Percentiles rank a stretch among this genome's conserved stretches.
phyloP scores from a whole-genome alignment of 768 basidiomycete species.

The Gymnopilus dilepis region DNA sequence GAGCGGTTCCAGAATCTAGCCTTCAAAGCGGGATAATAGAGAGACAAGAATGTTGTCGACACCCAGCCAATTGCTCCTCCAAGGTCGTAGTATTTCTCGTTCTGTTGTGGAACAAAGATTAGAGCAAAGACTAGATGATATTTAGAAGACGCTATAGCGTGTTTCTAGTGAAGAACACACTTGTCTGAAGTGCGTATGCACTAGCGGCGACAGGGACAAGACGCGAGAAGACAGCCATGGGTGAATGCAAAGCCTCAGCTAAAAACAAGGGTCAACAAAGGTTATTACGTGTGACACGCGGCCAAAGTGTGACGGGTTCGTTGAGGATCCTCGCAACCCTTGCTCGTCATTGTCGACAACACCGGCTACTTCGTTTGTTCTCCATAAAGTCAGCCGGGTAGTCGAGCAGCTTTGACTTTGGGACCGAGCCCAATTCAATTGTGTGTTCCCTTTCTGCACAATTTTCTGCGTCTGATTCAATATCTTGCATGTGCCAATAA shows the following conservation, averaged over 20 bases:
- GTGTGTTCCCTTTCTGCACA: constrained; percentile 17
- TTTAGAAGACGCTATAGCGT: neutral
- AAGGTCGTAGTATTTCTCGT: constrained; percentile 72
- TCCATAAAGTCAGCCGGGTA: neutral
- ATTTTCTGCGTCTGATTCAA: constrained; percentile 38
- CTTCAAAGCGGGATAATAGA: constrained; percentile 66
- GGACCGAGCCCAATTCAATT: neutral
- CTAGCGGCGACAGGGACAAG: constrained; percentile 53
- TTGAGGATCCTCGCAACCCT: constrained; percentile 23
- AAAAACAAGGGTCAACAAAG: constrained; percentile 17
- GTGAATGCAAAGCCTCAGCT: neutral
- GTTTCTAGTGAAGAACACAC: constrained; percentile 34
- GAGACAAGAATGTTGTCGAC: constrained; percentile 59
- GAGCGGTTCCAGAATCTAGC: constrained; percentile 49
- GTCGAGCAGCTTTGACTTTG: neutral
- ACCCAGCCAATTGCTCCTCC: constrained; percentile 71
- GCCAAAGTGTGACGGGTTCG: constrained; percentile 22
- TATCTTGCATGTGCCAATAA: constrained; percentile 37
- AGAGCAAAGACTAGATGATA: constrained; percentile 52
- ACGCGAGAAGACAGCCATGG: constrained; percentile 56
- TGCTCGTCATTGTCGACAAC: constrained; percentile 25
- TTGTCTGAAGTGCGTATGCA: constrained; percentile 56
- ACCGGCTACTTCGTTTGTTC: neutral
- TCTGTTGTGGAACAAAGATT: constrained; percentile 67
- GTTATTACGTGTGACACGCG: constrained; percentile 25